Evolutionary conservation across 768 basidiomycete genomes (phyloP).

Genomic region (Tylopilus sp.): DNA sequence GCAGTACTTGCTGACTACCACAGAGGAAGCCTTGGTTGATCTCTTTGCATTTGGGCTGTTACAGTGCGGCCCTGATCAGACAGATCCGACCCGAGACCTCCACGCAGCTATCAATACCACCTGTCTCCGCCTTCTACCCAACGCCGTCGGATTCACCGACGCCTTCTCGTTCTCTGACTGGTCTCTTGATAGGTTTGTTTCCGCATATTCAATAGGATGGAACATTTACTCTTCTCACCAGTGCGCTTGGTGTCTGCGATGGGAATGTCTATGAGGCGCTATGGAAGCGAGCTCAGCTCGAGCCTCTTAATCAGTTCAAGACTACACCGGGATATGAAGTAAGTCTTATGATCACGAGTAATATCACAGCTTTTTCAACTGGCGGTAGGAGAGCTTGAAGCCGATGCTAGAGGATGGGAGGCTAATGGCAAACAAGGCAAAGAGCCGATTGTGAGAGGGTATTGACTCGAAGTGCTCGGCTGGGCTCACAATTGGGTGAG

Average conservation of each 20-base stretch:
- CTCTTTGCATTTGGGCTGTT: constrained; percentile 55
- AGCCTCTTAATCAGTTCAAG: constrained; percentile 55
- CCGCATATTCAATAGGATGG: not conserved
- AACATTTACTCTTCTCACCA: constrained; percentile 17
- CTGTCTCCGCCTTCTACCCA: constrained; percentile 53
- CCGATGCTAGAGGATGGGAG: constrained; percentile 26
- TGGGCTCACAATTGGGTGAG: not conserved
- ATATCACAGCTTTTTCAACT: not conserved
- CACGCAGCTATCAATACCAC: constrained; percentile 47
- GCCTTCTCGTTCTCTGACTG: constrained; percentile 75
- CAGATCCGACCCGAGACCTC: constrained; percentile 46
- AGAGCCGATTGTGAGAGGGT: constrained; percentile 19
- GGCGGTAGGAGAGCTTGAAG: constrained; percentile 19
- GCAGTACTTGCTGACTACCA: constrained; percentile 58
- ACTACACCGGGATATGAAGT: constrained; percentile 58
- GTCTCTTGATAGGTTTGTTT: constrained; percentile 59
- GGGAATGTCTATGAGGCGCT: constrained; percentile 69
- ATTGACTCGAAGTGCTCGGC: not conserved
- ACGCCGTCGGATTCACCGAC: constrained; percentile 66
- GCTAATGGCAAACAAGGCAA: constrained; percentile 10
- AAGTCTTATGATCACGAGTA: not conserved
- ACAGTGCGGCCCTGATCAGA: constrained; percentile 12
- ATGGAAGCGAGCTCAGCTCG: constrained; percentile 53
- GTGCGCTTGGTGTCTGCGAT: constrained; percentile 59
- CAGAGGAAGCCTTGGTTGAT: constrained; percentile 55